Evolutionary conservation across 768 basidiomycete genomes (phyloP).

Genomic region (Dendrothele bispora): DNA sequence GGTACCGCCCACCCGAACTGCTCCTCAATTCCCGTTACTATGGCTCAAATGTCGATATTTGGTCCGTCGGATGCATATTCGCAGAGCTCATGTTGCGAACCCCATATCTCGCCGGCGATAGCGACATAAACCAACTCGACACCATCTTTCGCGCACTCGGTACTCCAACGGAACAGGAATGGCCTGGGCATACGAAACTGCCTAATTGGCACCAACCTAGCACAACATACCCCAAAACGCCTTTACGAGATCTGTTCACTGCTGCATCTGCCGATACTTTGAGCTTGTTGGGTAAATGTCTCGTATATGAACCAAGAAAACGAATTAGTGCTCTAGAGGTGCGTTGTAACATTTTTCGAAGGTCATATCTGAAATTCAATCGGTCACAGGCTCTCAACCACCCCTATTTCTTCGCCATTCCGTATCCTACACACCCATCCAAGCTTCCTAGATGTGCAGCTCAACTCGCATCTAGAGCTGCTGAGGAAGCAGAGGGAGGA

Average conservation of each 20-base stretch:
- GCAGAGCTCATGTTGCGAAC: constrained; percentile 96
- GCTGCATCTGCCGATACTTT: constrained; percentile 86
- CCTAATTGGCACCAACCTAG: constrained; percentile 89
- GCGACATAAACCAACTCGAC: constrained; percentile 95
- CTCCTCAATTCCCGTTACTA: constrained; percentile 91
- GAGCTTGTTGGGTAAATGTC: constrained; percentile 75
- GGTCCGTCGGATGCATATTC: constrained; percentile 98
- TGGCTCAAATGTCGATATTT: constrained; percentile 89
- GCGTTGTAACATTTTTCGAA: constrained; percentile 21
- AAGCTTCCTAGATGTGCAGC: constrained; percentile 78
- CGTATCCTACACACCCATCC: constrained; percentile 85
- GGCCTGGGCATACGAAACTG: constrained; percentile 92
- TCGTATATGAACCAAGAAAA: constrained; percentile 83
- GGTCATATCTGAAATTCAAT: constrained; percentile 1
- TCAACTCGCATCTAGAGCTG: constrained; percentile 47
- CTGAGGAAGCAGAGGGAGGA: constrained; percentile 79
- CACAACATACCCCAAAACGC: constrained; percentile 81
- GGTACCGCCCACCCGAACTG: constrained; percentile 98
- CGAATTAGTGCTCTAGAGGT: constrained; percentile 83
- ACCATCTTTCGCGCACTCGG: constrained; percentile 93
- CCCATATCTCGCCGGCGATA: constrained; percentile 93
- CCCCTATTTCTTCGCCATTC: constrained; percentile 83
- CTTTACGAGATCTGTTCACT: constrained; percentile 84
- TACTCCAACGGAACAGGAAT: constrained; percentile 94
- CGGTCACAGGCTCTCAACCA: constrained; percentile 73